Base-by-base conservation (phyloP, 192 early-diverging fungal species). In the Thamnidium elegans region DNA sequence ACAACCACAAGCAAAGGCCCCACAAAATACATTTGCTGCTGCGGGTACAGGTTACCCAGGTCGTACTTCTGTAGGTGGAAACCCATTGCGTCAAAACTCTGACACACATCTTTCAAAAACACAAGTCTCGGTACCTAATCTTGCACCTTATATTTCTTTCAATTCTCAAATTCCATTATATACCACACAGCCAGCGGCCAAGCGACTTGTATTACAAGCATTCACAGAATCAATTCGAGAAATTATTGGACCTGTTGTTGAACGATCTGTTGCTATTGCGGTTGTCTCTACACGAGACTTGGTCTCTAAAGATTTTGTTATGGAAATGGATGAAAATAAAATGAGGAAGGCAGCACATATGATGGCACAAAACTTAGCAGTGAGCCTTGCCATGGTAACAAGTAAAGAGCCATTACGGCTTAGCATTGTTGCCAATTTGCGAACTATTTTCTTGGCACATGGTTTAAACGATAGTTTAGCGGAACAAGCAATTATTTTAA, bases 271-370 rank as follows among this genome's bases (percentile, higher is more conserved):
- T 1, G 87, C 89, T 1, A 97, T 99, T 68, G 94, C 96, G 3
- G 82, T 88, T 2, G 91, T 93, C 60, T 92, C 93, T 31, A 97
- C 93, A 4, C 84, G 93, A 3, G 96, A 98, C 68, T 81, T 97
- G 30, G 84, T 99, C 17, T 72, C 90, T 50, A 99, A 98, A 76
- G 97, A 99, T 70, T 98, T 98, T 83, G 90, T 90, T 0, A 84
- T 91, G 67, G 97, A 99, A 73, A 84, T 91, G 4, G 92, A 95
- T 71, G 97, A 98, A 71, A 90, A 92, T 45, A 88, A 91, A 65
- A 87, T 99, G 86, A 84, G 93, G 50, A 89, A 91, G 55, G 89
- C 97, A 0, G 95, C 95, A 6, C 94, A 96, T 69, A 70, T 91
- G 21, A 99, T 99, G 96, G 94, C 90, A 9, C 94, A 97, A 65